A percentile compares a stretch with the other conserved stretches of the same genome.
Evolutionary conservation across 331 rosid species (phyloP).

Genomic region (Arachis monticola): DNA sequence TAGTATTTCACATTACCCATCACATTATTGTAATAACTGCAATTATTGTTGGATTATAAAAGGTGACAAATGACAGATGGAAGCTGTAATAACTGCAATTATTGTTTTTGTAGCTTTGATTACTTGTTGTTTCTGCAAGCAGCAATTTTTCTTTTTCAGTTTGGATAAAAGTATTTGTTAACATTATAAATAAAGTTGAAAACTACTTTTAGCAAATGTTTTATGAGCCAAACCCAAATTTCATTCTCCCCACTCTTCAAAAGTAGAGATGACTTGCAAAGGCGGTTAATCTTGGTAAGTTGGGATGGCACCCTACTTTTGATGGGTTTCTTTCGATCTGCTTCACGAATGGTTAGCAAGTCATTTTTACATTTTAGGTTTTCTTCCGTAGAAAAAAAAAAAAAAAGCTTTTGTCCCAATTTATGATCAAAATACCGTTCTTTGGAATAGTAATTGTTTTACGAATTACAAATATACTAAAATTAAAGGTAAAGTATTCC

Average conservation of each 20-base stretch:
- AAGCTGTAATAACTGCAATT: not conserved
- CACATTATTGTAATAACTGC: slow-evolving; percentile 36
- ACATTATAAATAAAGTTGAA: too few species aligned
- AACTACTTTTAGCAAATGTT: too few species aligned
- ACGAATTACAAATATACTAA: too few species aligned
- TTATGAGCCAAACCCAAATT: too few species aligned
- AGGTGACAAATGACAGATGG: slow-evolving; percentile 14
- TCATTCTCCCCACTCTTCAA: not conserved
- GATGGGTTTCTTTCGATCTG: not conserved
- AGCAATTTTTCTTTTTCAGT: too few species aligned
- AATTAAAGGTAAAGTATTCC: too few species aligned
- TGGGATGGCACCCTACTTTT: not conserved
- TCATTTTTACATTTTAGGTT: slow-evolving; percentile 13
- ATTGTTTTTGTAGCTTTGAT: not conserved
- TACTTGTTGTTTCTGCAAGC: not conserved
- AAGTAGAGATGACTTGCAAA: slow-evolving; percentile 36
- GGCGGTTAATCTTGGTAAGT: slow-evolving; percentile 20
- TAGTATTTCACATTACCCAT: not conserved
- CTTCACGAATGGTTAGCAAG: slow-evolving; percentile 6
- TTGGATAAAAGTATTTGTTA: too few species aligned
- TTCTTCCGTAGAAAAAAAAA: not conserved
- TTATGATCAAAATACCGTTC: too few species aligned
- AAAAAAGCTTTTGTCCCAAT: too few species aligned
- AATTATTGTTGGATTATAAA: not conserved
- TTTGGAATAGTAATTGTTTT: too few species aligned